Evolutionary conservation across 768 basidiomycete species (phyloP).

Genomic region (Panus rudis): DNA sequence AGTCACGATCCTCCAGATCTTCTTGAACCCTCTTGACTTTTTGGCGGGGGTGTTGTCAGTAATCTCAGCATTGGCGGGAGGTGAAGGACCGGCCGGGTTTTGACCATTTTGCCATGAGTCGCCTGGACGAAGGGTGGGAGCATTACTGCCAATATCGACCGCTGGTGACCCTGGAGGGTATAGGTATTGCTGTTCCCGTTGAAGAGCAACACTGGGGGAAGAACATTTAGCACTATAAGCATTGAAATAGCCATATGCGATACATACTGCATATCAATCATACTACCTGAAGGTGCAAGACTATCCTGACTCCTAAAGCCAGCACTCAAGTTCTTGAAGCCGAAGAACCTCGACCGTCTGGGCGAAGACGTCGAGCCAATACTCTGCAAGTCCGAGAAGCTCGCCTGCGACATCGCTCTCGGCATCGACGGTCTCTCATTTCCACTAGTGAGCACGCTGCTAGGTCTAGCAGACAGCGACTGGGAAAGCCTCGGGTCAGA

Average conservation of each 20-base stretch:
- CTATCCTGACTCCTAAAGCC: constrained; percentile 80
- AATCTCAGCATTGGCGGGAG: constrained; percentile 4
- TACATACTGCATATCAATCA: constrained; percentile 90
- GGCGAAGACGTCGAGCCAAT: constrained; percentile 56
- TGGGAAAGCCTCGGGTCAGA: constrained; percentile 57
- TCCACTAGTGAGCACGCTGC: constrained; percentile 28
- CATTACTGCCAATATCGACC: constrained; percentile 22
- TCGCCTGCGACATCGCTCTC: constrained; percentile 67
- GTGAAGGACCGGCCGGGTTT: no score
- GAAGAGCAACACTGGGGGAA: constrained; percentile 60
- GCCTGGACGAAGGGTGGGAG: constrained; percentile 19
- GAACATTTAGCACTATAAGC: constrained; percentile 7
- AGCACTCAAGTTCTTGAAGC: constrained; percentile 60
- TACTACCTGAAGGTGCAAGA: constrained; percentile 78
- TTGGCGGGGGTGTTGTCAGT: constrained; percentile 29
- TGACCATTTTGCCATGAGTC: constrained; percentile 20
- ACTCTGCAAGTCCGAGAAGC: constrained; percentile 76
- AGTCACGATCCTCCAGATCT: constrained; percentile 77
- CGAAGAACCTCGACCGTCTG: constrained; percentile 71
- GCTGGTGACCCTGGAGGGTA: constrained; percentile 11
- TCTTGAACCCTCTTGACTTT: constrained; percentile 71
- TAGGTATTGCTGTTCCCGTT: constrained; percentile 44
- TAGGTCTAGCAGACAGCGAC: constrained; percentile 33
- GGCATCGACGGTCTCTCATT: constrained; percentile 53
- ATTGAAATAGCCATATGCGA: background rate